Evolutionary conservation across 306 rosid species (phyloP), one percentile per base, ranked within the genome.

Genomic region (Argentina anserina): DNA sequence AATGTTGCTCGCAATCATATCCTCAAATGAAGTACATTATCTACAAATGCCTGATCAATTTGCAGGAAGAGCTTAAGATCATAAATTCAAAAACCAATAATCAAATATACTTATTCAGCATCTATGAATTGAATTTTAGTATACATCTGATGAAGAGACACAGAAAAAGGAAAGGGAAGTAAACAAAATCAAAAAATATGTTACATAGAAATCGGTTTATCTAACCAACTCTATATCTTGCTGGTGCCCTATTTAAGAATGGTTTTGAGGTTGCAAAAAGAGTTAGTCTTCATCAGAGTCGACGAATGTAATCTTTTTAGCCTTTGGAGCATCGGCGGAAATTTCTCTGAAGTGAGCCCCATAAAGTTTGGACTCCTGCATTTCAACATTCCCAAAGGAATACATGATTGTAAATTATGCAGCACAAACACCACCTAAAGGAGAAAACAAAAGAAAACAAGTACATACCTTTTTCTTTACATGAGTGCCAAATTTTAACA

Each of bases 341-440:
- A 95, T 95, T 82, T 95, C 97, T 87, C 85, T 95, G 75, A 87
- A 95, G 89, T 91, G 99, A 13, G 96, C 86, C 72, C 99, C 97
- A 67, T 91, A 91, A 36, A 90, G 90, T 86, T 95, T 95, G 25
- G 99, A 95, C 81, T 95, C 97, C 99, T 90, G 78, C 23, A 64
- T 69, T 68, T 60, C 40, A 45, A 26, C 20, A 70, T 49, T 37
- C 75, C 56, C 67, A 40, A 6, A 73, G 23, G 11, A 42, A 69
- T 28, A n/a, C 7, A n/a, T n/a, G 37, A 21, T n/a, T 65, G 6
- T 13, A 25, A 40, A 6, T 39, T 21, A 65, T n/a, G 34, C 69
- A 65, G 23, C 36, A 42, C 14, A 15, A 28, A 55, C 7, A 28
- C 15, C 9, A 64, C 14, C 43, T 41, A 14, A 20, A 31, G 39